Evolutionary conservation across 768 basidiomycete species (phyloP).

Genomic region (Pleurotus ostreatus): DNA sequence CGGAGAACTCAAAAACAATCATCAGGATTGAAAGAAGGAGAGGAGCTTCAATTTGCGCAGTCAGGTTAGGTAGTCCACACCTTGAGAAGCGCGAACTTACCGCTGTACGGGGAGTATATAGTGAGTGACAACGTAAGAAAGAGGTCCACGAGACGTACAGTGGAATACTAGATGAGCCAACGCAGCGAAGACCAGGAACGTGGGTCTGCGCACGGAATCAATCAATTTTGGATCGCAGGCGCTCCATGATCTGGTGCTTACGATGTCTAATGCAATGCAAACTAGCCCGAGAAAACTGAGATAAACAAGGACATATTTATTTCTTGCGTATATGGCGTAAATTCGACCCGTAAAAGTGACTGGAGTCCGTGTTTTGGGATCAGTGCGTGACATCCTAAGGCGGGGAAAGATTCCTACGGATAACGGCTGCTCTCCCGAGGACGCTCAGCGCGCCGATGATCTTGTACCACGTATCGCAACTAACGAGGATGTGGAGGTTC

Average conservation of each 20-base stretch:
- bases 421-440: conserved; percentile 22
- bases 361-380: background rate
- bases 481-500: background rate
- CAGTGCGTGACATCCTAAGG: background rate
- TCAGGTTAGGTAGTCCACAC: background rate
- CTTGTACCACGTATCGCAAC: conserved; percentile 24
- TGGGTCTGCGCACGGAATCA: conserved; percentile 14
- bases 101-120: background rate
- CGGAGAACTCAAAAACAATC: conserved; percentile 21
- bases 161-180: conserved; percentile 16
- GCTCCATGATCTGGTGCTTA: background rate
- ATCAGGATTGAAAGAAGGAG: conserved; percentile 23
- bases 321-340: conserved; percentile 21
- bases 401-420: conserved; percentile 13
- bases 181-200: conserved; percentile 19
- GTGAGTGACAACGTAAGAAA: background rate
- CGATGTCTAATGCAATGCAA: conserved; percentile 21
- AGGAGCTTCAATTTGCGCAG: conserved; percentile 13
- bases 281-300: conserved; percentile 18
- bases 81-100: background rate
- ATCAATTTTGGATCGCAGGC: background rate
- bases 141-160: conserved; percentile 11
- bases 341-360: conserved; percentile 14
- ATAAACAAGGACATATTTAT: conserved; percentile 16
- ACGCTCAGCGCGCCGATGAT: conserved; percentile 25